phyloP scores from a whole-genome alignment of 345 rosid species.

The Eutrema heterophyllum region DNA sequence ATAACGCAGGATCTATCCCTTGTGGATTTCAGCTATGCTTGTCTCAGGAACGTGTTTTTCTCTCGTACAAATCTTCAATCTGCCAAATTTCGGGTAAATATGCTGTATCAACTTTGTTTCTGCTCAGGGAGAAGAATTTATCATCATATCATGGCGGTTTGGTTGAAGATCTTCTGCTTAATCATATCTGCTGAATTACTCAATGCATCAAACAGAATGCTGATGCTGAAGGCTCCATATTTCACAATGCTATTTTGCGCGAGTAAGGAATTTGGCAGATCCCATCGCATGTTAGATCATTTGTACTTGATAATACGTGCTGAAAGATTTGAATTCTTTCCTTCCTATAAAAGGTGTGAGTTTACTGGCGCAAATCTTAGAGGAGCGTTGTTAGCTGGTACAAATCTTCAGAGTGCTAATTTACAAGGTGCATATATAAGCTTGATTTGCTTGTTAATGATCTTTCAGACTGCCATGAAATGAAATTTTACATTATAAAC shows the following conservation, averaged over 20 bases:
- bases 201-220: constrained; percentile 53
- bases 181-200: constrained; percentile 14
- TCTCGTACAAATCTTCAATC: constrained; percentile 85
- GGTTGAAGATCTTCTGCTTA: background rate
- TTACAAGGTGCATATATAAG: constrained; percentile 53
- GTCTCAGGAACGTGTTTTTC: constrained; percentile 82
- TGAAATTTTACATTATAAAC: background rate
- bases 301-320: background rate
- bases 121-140: background rate
- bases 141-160: background rate
- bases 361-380: constrained; percentile 85
- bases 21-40: constrained; percentile 87
- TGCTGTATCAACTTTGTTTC: background rate
- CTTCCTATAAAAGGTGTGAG: constrained; percentile 83
- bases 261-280: constrained; percentile 55
- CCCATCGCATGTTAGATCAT: background rate
- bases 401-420: constrained; percentile 94
- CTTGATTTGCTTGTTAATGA: constrained; percentile 7
- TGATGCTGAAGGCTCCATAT: constrained; percentile 73
- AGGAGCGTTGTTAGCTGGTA: constrained; percentile 81
- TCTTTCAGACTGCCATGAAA: background rate
- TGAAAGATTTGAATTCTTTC: background rate
- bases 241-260: constrained; percentile 88
- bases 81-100: constrained; percentile 78
- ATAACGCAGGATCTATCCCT: constrained; percentile 65